These are phyloP conservation scores for Scheffersomyces amazonensis DNA, from an alignment of 805 yeast species.

Conservation along the genomic window DNA sequence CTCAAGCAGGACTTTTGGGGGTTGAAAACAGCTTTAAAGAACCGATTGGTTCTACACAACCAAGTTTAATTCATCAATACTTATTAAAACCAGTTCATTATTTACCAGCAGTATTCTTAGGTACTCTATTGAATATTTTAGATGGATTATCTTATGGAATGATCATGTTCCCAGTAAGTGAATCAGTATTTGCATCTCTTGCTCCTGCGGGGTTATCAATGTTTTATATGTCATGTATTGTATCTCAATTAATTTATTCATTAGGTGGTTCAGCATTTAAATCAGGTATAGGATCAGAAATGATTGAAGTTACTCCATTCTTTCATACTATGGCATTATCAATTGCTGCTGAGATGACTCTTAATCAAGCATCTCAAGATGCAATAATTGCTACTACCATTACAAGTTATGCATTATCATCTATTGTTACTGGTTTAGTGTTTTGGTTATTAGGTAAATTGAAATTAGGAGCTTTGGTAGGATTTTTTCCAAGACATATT, in stretches of 20 bases:
- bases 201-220: slow-evolving; percentile 91
- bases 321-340: slow-evolving; percentile 91
- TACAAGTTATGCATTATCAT: slow-evolving; percentile 76
- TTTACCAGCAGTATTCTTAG: slow-evolving; percentile 82
- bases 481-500: slow-evolving; percentile 94
- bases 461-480: slow-evolving; percentile 80
- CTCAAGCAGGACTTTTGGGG: too few species aligned
- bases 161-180: slow-evolving; percentile 93
- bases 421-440: slow-evolving; percentile 82
- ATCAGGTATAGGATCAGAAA: slow-evolving; percentile 93
- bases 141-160: slow-evolving; percentile 96
- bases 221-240: slow-evolving; percentile 90
- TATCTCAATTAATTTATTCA: slow-evolving; percentile 85
- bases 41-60: neutral
- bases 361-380: slow-evolving; percentile 37
- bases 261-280: slow-evolving; percentile 88
- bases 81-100: slow-evolving; percentile 41
- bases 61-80: slow-evolving; percentile 11
- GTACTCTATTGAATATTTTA: slow-evolving; percentile 77
- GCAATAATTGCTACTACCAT: slow-evolving; percentile 81
- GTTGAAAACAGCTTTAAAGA: neutral
- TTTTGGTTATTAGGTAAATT: slow-evolving; percentile 77
- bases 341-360: slow-evolving; percentile 55
- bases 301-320: slow-evolving; percentile 99
- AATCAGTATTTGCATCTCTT: slow-evolving; percentile 67